These are phyloP conservation scores for Mortierella sp. DNA, from an alignment of 371 early-diverging fungal genomes.

Conservation along the genomic window DNA sequence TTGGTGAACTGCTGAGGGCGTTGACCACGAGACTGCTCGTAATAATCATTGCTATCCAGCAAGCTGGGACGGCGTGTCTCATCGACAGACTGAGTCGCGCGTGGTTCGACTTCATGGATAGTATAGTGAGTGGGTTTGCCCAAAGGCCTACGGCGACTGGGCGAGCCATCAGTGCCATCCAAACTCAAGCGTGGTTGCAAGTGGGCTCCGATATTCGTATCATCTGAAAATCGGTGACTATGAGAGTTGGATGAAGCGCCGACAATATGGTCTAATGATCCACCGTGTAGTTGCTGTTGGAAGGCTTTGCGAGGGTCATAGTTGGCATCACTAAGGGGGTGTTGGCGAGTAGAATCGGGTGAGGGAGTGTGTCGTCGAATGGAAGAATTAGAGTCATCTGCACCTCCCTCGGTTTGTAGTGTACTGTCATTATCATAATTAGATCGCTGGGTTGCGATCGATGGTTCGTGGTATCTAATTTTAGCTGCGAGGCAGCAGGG, in stretches of 20 bases:
- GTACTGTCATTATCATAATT: conserved; percentile 24
- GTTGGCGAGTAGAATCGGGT: conserved; percentile 39
- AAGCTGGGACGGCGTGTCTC: conserved; percentile 35
- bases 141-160: conserved; percentile 20
- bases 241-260: conserved; percentile 7
- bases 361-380: conserved; percentile 42
- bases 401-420: conserved; percentile 16
- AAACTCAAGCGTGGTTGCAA: conserved; percentile 29
- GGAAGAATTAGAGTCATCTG: conserved; percentile 24
- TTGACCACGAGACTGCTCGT: conserved; percentile 5
- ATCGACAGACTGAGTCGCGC: conserved; percentile 40
- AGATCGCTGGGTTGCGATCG: conserved; percentile 25
- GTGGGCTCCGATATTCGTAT: conserved; percentile 14
- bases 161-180: conserved; percentile 15
- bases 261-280: background rate
- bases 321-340: conserved; percentile 18
- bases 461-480: conserved; percentile 71
- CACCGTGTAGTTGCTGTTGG: conserved; percentile 26
- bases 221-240: conserved; percentile 16
- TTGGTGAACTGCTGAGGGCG: conserved; percentile 13
- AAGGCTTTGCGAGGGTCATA: conserved; percentile 15
- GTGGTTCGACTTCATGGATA: conserved; percentile 13
- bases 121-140: conserved; percentile 16
- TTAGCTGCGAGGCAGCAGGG: conserved; percentile 60
- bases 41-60: conserved; percentile 11